These are phyloP conservation scores for Chaetomiaceae sp. DNA, from an alignment of 2,329 filamentous ascomycete genomes.

Conservation along the genomic window DNA sequence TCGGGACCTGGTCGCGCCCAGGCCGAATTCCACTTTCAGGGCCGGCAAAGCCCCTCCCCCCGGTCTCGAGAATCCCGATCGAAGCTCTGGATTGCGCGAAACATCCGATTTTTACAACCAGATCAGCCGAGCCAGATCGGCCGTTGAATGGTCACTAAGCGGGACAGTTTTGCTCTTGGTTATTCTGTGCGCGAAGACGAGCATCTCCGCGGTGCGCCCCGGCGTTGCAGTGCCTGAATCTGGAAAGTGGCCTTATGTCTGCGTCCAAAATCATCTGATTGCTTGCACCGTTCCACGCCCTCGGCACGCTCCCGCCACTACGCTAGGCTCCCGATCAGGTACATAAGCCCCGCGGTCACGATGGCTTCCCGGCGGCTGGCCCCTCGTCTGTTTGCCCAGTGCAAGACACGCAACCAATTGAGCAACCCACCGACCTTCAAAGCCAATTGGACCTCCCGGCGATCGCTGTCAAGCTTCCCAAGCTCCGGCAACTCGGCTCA, in stretches of 20 bases:
- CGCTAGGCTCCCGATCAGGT: not conserved
- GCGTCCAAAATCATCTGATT: constrained; percentile 25
- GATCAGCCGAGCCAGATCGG: constrained; percentile 20
- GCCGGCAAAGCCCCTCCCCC: too few relatives aligned
- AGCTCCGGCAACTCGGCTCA: constrained; percentile 6
- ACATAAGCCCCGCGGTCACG: constrained; percentile 15
- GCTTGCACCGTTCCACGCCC: not conserved
- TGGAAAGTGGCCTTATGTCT: constrained; percentile 27
- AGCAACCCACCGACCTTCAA: not conserved
- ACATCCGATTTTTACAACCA: constrained; percentile 23
- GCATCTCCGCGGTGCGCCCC: constrained; percentile 14
- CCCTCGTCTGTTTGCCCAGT: constrained; percentile 25
- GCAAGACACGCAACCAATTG: constrained; percentile 23
- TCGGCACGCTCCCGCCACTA: constrained; percentile 8
- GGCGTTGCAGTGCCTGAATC: constrained; percentile 5
- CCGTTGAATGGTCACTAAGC: not conserved
- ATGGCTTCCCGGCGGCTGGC: constrained; percentile 25
- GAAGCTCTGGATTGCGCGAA: constrained; percentile 15
- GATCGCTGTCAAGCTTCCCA: constrained; percentile 19
- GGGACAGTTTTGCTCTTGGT: not conserved
- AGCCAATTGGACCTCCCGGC: constrained; percentile 9
- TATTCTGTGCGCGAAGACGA: too few relatives aligned
- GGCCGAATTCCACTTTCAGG: too few relatives aligned
- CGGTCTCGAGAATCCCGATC: not conserved
- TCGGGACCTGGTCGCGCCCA: too few relatives aligned